Base-by-base conservation (phyloP, 2,329 filamentous ascomycete genomes). In the Microthyrium microscopicum region DNA sequence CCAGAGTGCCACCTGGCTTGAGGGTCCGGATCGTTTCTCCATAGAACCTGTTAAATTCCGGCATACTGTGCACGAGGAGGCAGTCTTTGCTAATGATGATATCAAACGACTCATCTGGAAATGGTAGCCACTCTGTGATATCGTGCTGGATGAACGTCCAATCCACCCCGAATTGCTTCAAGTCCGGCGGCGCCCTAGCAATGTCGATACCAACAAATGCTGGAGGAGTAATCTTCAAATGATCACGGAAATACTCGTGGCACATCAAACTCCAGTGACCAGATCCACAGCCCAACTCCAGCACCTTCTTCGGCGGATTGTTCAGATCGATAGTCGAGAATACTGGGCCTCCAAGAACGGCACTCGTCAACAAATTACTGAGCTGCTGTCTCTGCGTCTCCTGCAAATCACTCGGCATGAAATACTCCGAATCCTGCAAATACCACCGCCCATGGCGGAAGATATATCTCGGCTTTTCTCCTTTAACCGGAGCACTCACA, bases 61-160 rank as follows among this genome's bases (percentile, higher is more conserved):
- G 51, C 4, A 61, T 62, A 28, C 69, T 57, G 18, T 69, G 68
- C 5, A 77, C 63, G n/a, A 71, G 68, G 41, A 89, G 62, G 34
- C 73, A 60, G 50, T 93, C 84, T 53, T 93, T 93, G 48, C 82
- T 67, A 63, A 93, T 83, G 45, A 95, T 68, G 26, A 93, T 66
- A 50, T 93, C 83, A 52, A 91, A 94, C 44, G 85, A 76, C 22
- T 68, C 75, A 39, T 82, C 70, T 2, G 72, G 64, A 41, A 93
- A 83, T 0, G 87, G 87, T 46, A 85, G 70, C 2, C 67, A 52
- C 39, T 70, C 69, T 38, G 82, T 75, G 41, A 92, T 57, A 53
- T 94, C 85, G 50, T 93, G 83, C 49, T 85, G 79, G 34, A 92
- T 70, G 50, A 93, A 94, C 8, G 65, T 73, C 83, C 84, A 93